Percentiles rank a stretch among this genome's conserved stretches.
Conservation (phyloP, 2,329 filamentous ascomycete species). For the Fusarium sp. region DNA sequence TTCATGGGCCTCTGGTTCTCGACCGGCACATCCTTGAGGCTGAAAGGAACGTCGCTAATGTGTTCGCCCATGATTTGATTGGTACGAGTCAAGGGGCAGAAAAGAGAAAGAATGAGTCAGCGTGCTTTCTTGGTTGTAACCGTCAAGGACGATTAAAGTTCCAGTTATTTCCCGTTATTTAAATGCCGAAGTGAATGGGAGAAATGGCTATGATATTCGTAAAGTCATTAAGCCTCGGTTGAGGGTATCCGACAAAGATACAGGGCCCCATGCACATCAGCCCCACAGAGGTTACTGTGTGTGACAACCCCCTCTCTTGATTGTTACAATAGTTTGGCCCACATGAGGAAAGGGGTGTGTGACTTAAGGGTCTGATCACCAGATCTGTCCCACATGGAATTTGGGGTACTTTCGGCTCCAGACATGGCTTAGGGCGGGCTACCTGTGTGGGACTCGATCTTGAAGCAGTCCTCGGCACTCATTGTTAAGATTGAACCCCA, state of each 20-base stretch:
- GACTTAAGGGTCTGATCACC: background rate
- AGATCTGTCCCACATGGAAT: background rate
- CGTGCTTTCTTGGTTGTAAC: no score
- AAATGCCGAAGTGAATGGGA: background rate
- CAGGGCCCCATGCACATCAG: background rate
- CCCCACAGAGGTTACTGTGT: background rate
- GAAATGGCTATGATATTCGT: background rate
- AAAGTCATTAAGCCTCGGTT: background rate
- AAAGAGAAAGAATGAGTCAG: no score
- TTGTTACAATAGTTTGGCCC: background rate
- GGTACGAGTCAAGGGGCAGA: background rate
- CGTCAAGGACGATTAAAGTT: background rate
- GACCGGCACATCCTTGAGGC: slow-evolving; percentile 8
- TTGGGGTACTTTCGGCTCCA: background rate
- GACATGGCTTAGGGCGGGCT: background rate
- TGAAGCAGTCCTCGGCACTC: no score
- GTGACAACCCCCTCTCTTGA: background rate
- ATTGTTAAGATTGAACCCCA: no score
- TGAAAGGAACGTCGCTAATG: background rate
- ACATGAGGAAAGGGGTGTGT: background rate
- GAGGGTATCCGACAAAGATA: background rate
- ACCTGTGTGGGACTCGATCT: background rate
- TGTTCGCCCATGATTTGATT: background rate
- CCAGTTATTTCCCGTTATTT: background rate
- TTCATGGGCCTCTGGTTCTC: slow-evolving; percentile 21